These are phyloP conservation scores for Boletus tomentosulus DNA, from an alignment of 768 basidiomycete species.

Conservation along the genomic window DNA sequence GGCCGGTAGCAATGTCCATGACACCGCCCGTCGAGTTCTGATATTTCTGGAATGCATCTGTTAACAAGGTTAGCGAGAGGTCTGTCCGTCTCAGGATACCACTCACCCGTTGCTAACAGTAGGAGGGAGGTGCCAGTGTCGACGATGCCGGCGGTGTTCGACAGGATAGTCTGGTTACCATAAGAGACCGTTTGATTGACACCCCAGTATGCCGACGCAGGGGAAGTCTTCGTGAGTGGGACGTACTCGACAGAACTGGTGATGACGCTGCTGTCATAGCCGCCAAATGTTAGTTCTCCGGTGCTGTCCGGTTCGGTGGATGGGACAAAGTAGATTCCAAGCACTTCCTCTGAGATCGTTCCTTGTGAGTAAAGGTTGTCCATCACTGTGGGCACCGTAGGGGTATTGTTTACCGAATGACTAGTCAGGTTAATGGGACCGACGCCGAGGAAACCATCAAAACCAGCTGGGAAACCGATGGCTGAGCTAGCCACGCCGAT, in stretches of 20 bases:
- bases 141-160: slow-evolving; percentile 25
- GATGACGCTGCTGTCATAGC: slow-evolving; percentile 10
- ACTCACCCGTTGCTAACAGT: slow-evolving; percentile 14
- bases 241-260: slow-evolving; percentile 16
- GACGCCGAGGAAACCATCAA: slow-evolving; percentile 14
- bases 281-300: slow-evolving; percentile 24
- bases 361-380: slow-evolving; percentile 33
- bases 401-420: slow-evolving; percentile 3
- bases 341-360: slow-evolving; percentile 18
- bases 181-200: slow-evolving; percentile 25
- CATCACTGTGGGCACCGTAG: slow-evolving; percentile 29
- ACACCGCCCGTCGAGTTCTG: not conserved
- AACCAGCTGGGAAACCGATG: not conserved
- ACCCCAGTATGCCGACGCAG: slow-evolving; percentile 26
- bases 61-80: not conserved
- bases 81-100: not conserved
- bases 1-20: slow-evolving; percentile 21
- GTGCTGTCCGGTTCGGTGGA: slow-evolving; percentile 14
- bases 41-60: slow-evolving; percentile 20
- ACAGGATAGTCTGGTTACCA: slow-evolving; percentile 12
- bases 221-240: slow-evolving; percentile 18
- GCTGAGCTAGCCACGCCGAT: slow-evolving; percentile 23
- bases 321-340: slow-evolving; percentile 32
- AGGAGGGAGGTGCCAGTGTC: slow-evolving; percentile 28
- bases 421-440: slow-evolving; percentile 32